Conservation (phyloP, 2,329 filamentous ascomycete genomes). For the Microdochium trichocladiopsis region DNA sequence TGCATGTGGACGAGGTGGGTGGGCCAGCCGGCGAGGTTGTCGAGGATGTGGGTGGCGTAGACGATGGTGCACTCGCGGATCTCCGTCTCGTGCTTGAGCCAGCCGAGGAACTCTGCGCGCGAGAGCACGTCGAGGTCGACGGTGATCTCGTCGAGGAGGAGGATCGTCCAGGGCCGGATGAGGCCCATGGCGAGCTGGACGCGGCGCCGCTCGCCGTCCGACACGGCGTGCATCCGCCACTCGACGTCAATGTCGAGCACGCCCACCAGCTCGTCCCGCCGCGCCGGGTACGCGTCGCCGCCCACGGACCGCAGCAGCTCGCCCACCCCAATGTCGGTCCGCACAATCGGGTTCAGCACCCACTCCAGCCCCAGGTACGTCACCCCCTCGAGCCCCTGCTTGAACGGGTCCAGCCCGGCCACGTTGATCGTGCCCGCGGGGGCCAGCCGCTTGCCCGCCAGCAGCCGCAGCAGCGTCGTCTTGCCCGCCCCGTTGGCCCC, state of each 20-base stretch:
- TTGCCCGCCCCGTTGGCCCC: slow-evolving; percentile 97
- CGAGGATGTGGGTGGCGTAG: slow-evolving; percentile 94
- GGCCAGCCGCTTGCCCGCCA: slow-evolving; percentile 90
- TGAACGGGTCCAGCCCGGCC: slow-evolving; percentile 85
- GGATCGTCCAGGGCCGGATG: slow-evolving; percentile 80
- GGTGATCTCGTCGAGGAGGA: slow-evolving; percentile 93
- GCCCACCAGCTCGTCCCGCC: slow-evolving; percentile 76
- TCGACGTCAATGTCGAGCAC: slow-evolving; percentile 87
- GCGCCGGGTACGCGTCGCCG: slow-evolving; percentile 72
- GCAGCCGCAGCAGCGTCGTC: slow-evolving; percentile 88
- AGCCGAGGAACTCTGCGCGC: slow-evolving; percentile 76
- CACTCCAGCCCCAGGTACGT: slow-evolving; percentile 97
- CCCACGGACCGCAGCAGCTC: slow-evolving; percentile 82
- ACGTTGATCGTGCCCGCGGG: slow-evolving; percentile 69
- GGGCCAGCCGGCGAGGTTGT: slow-evolving; percentile 91
- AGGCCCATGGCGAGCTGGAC: slow-evolving; percentile 97
- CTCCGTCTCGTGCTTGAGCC: slow-evolving; percentile 83
- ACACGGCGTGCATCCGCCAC: slow-evolving; percentile 96
- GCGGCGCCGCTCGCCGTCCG: slow-evolving; percentile 81
- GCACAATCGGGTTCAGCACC: slow-evolving; percentile 95
- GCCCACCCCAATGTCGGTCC: slow-evolving; percentile 85
- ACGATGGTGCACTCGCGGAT: slow-evolving; percentile 80
- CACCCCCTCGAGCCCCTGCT: slow-evolving; percentile 81
- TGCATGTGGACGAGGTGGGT: slow-evolving; percentile 96
- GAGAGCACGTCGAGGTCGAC: slow-evolving; percentile 89